These are phyloP conservation scores for Gentiana macrophylla DNA, from an alignment of 257 asterid species.

Conservation along the genomic window DNA sequence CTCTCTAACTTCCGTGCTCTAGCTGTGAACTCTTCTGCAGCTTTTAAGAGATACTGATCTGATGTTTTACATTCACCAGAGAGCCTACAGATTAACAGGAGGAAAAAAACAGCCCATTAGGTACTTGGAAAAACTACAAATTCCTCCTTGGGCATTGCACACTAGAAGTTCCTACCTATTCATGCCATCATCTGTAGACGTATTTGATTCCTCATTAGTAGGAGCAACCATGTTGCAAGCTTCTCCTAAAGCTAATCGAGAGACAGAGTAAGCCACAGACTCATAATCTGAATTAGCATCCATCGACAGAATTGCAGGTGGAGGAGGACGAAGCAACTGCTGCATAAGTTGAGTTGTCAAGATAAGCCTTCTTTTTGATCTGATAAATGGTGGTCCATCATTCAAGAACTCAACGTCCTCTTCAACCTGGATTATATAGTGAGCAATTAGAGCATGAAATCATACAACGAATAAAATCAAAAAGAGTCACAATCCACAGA, in stretches of 20 bases:
- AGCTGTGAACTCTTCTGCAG: conserved; percentile 29
- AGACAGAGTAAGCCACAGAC: conserved; percentile 38
- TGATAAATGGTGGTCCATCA: conserved; percentile 37
- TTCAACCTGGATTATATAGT: conserved; percentile 38
- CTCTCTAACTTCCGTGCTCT: conserved; percentile 53
- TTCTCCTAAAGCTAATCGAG: conserved; percentile 65
- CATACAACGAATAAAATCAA: background rate
- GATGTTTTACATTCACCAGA: conserved; percentile 19
- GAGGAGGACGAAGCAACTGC: conserved; percentile 51
- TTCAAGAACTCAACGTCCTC: conserved; percentile 42
- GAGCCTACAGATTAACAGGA: conserved; percentile 19
- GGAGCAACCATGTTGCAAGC: conserved; percentile 46
- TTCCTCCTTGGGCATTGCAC: background rate
- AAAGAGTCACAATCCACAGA: conserved; percentile 16
- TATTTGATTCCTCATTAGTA: conserved; percentile 19
- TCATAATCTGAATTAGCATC: conserved; percentile 39
- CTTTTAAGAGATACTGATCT: conserved; percentile 25
- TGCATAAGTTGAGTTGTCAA: conserved; percentile 80
- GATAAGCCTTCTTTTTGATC: conserved; percentile 62
- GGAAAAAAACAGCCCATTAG: background rate
- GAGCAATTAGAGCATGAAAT: conserved; percentile 4
- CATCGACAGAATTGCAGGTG: conserved; percentile 36
- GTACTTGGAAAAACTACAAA: background rate
- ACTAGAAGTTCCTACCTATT: conserved; percentile 34
- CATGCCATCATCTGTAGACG: conserved; percentile 18